Percentiles rank a stretch among this genome's conserved stretches.
Evolutionary conservation across 2,329 filamentous ascomycete species (phyloP).

Genomic region (Mariannaea sp.): DNA sequence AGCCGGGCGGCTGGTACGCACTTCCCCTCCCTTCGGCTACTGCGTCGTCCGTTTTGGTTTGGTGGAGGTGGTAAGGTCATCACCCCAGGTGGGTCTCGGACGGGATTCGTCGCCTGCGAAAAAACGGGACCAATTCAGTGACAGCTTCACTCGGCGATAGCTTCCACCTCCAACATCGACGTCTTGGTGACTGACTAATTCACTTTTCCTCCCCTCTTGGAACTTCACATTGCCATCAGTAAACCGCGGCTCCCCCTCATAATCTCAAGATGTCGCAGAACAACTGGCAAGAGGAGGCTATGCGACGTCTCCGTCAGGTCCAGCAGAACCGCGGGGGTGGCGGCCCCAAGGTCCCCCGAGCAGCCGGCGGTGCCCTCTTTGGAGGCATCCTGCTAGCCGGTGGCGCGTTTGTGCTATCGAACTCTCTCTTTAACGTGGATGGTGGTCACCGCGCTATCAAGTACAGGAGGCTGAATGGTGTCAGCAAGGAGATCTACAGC

Average conservation of each 20-base stretch:
- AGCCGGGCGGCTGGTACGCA: too few species aligned
- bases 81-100: slow-evolving; percentile 5
- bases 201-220: slow-evolving; percentile 6
- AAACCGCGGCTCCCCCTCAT: neutral
- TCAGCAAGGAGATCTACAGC: slow-evolving; percentile 92
- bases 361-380: slow-evolving; percentile 47
- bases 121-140: slow-evolving; percentile 33
- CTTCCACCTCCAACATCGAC: slow-evolving; percentile 36
- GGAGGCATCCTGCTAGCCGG: slow-evolving; percentile 53
- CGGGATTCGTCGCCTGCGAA: slow-evolving; percentile 33
- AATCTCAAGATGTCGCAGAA: slow-evolving; percentile 42
- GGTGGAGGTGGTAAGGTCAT: slow-evolving; percentile 9
- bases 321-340: slow-evolving; percentile 51
- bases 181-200: slow-evolving; percentile 14
- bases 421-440: slow-evolving; percentile 81
- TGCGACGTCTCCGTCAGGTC: slow-evolving; percentile 56
- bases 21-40: too few species aligned
- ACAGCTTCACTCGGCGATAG: slow-evolving; percentile 38
- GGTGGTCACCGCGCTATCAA: slow-evolving; percentile 99
- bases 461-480: slow-evolving; percentile 89
- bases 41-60: too few species aligned
- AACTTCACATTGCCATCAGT: neutral
- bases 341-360: slow-evolving; percentile 49
- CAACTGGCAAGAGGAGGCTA: slow-evolving; percentile 56
- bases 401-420: slow-evolving; percentile 58